A percentile compares a stretch with the other conserved stretches of the same genome.
Conservation (phyloP, 192 early-diverging fungal genomes). For the Rhizoclosmatium sp. region DNA sequence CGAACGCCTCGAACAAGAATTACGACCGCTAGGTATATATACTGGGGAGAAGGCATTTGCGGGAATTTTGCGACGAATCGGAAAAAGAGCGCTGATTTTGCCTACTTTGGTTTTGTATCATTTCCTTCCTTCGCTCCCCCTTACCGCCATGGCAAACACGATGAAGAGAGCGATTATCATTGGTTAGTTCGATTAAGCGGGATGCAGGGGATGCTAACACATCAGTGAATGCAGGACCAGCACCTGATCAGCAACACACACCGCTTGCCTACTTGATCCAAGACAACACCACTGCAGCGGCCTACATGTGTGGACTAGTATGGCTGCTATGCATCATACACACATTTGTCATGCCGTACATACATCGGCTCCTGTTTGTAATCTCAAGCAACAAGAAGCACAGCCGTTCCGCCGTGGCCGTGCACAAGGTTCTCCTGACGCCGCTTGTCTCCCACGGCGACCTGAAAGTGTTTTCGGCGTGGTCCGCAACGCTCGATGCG, state of each 20-base stretch:
- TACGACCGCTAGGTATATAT: too few relatives aligned
- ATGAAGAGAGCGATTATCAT: too few relatives aligned
- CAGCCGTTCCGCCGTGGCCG: background rate
- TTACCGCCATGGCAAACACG: too few relatives aligned
- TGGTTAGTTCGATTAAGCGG: too few relatives aligned
- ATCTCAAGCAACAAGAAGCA: background rate
- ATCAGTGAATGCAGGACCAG: conserved; percentile 3
- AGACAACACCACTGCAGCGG: conserved; percentile 4
- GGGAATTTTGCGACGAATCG: too few relatives aligned
- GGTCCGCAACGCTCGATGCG: background rate
- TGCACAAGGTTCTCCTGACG: background rate
- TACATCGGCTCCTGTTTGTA: background rate
- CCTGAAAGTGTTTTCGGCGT: background rate
- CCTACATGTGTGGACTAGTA: background rate
- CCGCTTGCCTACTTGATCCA: background rate
- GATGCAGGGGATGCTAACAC: too few relatives aligned
- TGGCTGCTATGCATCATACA: background rate
- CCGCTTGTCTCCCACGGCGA: background rate
- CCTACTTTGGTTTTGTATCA: too few relatives aligned
- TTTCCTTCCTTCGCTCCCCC: too few relatives aligned
- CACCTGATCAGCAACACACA: background rate
- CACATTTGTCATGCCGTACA: background rate
- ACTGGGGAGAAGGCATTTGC: too few relatives aligned
- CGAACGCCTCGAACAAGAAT: too few relatives aligned
- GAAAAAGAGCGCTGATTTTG: too few relatives aligned